These are phyloP conservation scores for Aspergillus neoniger DNA, from an alignment of 2,329 filamentous ascomycete species.

Conservation along the genomic window DNA sequence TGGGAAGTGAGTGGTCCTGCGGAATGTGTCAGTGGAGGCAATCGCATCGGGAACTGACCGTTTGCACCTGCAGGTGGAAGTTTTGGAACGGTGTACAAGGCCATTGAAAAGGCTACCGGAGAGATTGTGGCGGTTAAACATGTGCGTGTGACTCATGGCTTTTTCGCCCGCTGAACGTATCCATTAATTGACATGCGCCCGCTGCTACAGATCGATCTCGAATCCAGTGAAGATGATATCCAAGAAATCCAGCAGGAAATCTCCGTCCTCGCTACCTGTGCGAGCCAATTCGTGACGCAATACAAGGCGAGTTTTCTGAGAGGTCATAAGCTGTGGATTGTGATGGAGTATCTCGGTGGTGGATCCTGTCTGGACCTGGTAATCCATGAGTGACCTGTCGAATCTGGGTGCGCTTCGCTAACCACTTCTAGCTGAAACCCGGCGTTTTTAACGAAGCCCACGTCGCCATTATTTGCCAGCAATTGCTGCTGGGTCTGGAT, in stretches of 20 bases:
- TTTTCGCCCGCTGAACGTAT: conserved; percentile 5
- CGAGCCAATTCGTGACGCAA: conserved; percentile 89
- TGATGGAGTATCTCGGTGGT: conserved; percentile 96
- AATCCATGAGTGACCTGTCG: conserved; percentile 25
- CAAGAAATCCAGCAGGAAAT: conserved; percentile 98
- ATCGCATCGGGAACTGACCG: conserved; percentile 9
- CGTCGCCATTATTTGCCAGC: conserved; percentile 90
- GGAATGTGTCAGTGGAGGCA: not conserved
- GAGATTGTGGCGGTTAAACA: conserved; percentile 97
- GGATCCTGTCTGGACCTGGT: conserved; percentile 94
- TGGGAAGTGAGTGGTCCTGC: conserved; percentile 71
- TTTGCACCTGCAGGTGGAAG: conserved; percentile 69
- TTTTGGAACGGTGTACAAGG: conserved; percentile 96
- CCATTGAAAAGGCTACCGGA: conserved; percentile 84
- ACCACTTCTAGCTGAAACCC: conserved; percentile 72
- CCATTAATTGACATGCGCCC: conserved; percentile 14
- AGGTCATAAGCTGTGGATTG: conserved; percentile 97
- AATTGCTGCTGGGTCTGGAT: conserved; percentile 84
- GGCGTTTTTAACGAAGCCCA: conserved; percentile 85
- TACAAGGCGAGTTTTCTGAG: conserved; percentile 97
- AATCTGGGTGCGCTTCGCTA: not conserved
- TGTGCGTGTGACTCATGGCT: conserved; percentile 56
- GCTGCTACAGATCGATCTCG: conserved; percentile 80
- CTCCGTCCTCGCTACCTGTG: conserved; percentile 89
- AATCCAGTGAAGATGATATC: conserved; percentile 97